Evolutionary conservation across 306 rosid species (phyloP), one percentile per base, ranked within the genome.

Genomic region (Rosa lucieae): DNA sequence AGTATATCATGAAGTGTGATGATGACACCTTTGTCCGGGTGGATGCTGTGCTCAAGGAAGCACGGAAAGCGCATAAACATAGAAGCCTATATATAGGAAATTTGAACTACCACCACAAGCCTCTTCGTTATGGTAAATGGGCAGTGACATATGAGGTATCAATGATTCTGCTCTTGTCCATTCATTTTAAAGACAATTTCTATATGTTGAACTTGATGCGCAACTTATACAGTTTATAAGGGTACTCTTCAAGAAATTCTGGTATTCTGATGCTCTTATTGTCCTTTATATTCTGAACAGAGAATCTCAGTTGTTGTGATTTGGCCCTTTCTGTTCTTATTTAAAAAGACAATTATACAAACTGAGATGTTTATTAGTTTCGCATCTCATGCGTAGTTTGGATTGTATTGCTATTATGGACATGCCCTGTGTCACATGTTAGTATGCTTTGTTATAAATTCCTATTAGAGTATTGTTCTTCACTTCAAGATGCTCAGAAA

Each of bases 21-120:
- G 99, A 95, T 71, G 99, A 93, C 85, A 95, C 98, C 40, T 95
- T 95, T 93, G 93, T 95, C 4, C 84, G 98, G 82, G 94, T 95
- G 79, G 96, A 93, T 83, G 87, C 90, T 44, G 82, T 95, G 81
- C 86, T 91, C 44, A 73, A 78, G 63, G 98, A 93, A 84, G 92
- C 86, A 21, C 84, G 74, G 81, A 82, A 87, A 82, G 83, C 81
- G 65, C 81, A 10, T 44, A 84, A 56, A 23, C 88, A 81, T 62
- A 84, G 79, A 85, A 91, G 98, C 85, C 80, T 95, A 53, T 93
- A 95, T 83, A 78, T 93, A 81, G 99, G 99, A 84, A 93, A 95
- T 71, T 87, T 95, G 83, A 91, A 95, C 89, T 93, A 87, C 82
- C 98, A 90, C 77, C 96, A 90, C 75, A 90, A 82, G 82, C 98